phyloP scores from a whole-genome alignment of 352 stramenopile genomes.

The Pythium volutum region DNA sequence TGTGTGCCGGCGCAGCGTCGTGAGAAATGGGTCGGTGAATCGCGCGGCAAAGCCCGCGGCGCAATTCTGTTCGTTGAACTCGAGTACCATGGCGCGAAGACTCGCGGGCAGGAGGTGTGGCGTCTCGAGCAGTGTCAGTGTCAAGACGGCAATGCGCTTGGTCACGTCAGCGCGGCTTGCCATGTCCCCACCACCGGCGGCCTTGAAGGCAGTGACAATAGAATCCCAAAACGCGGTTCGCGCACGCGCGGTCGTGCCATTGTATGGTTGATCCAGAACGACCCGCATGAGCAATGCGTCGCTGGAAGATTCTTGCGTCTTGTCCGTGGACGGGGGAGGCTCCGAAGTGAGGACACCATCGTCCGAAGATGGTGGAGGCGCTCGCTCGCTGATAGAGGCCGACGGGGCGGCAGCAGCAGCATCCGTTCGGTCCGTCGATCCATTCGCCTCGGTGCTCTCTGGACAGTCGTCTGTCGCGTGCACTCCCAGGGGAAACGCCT shows the following conservation, averaged over 20 bases:
- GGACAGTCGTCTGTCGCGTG: too few relatives aligned
- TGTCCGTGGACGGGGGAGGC: too few relatives aligned
- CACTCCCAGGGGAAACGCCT: constrained; percentile 12
- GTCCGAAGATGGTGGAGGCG: too few relatives aligned
- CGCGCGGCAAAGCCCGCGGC: background rate
- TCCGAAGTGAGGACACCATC: too few relatives aligned
- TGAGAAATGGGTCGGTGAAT: background rate
- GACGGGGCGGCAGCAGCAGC: too few relatives aligned
- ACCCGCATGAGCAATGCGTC: background rate
- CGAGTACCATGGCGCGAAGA: background rate
- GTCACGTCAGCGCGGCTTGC: background rate
- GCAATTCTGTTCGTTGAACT: background rate
- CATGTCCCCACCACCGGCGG: background rate
- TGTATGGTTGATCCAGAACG: background rate
- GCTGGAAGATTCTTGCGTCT: too few relatives aligned
- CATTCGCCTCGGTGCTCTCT: background rate
- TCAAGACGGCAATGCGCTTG: background rate
- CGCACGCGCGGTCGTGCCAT: background rate
- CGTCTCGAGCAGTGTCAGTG: background rate
- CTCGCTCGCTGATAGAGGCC: too few relatives aligned
- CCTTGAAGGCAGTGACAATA: background rate
- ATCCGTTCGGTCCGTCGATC: background rate
- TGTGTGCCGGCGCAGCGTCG: background rate
- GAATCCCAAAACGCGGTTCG: background rate
- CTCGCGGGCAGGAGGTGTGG: background rate